A percentile compares a stretch with the other conserved stretches of the same genome.
Conservation (phyloP, 164 flowering plant species). For the Vitis rotundifolia region DNA sequence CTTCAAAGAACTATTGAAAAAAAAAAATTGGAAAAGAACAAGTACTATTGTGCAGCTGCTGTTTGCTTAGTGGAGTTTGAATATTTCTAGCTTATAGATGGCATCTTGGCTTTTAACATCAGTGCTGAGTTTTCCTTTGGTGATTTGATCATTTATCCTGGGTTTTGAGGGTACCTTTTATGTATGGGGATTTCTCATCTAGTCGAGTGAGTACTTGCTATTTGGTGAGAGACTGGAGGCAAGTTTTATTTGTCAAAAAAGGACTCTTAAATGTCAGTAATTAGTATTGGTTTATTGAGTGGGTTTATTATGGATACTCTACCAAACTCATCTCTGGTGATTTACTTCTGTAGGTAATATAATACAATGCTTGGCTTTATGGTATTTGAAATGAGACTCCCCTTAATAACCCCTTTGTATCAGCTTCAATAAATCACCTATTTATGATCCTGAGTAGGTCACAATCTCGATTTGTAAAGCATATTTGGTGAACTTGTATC, state of each 20-base stretch:
- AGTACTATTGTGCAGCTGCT: constrained; percentile 26
- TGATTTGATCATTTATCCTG: too few relatives aligned
- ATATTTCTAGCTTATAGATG: neutral
- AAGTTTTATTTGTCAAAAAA: neutral
- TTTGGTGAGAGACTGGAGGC: neutral
- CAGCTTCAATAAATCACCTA: too few relatives aligned
- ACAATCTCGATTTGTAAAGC: too few relatives aligned
- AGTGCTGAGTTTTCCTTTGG: too few relatives aligned
- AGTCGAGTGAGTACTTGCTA: constrained; percentile 6
- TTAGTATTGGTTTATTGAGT: constrained; percentile 5
- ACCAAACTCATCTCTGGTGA: neutral
- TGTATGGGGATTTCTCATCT: neutral
- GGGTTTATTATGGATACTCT: neutral
- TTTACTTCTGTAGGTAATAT: too few relatives aligned
- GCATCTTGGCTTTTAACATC: neutral
- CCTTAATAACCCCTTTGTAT: too few relatives aligned
- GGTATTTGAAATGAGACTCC: too few relatives aligned
- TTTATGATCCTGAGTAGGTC: too few relatives aligned
- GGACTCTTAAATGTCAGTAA: neutral
- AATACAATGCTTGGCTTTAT: too few relatives aligned
- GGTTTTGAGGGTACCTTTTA: neutral
- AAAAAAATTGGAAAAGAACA: constrained; percentile 15
- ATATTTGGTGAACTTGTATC: too few relatives aligned
- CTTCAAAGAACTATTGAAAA: constrained; percentile 12
- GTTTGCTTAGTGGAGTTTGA: constrained; percentile 9